Evolutionary conservation across 2,329 filamentous ascomycete genomes (phyloP), one percentile per base, ranked within the genome.

Genomic region (Beauveria sp.): DNA sequence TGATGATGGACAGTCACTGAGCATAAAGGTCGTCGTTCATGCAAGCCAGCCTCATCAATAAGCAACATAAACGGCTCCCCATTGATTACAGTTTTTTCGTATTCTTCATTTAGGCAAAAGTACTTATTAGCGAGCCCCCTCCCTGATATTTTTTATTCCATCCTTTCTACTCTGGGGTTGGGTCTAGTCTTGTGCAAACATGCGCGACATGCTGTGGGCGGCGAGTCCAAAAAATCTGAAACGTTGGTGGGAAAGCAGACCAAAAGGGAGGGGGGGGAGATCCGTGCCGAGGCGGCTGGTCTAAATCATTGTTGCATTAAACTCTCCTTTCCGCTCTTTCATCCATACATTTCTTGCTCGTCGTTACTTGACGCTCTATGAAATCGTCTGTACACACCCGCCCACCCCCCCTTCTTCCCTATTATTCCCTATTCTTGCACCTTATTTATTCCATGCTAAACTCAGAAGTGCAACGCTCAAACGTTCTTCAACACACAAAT

Each of bases 151-250:
- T 14, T 16, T 5, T 5, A 38, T 38, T 38, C 34, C 34, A 38
- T 38, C 34, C 34, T 16, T 38, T 38, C 34, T 14, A 38, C 43
- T 20, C 42, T 22, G 10, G n/a, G 26, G 6, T 46, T 26, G 53
- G 42, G 26, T 46, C 8, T 38, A 16, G 34, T 38, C 12, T 38
- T 48, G 38, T 34, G 26, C 28, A 57, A 57, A 48, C 28, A 57
- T 48, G 54, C 42, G 7, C 54, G 48, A 48, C 54, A 20, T 16
- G n/a, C 28, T 16, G 31, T 38, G 22, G 38, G 34, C 51, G 3
- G n/a, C 54, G 43, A 57, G 54, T 43, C 54, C 26, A 57, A 42
- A 51, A 60, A 60, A 60, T 60, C 57, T 60, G 57, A 60, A 60
- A 60, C 57, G 38, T 18, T 49, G 46, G 57, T 50, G 57, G 48